Base-by-base conservation (phyloP, 345 rosid species). In the Physaria fendleri region DNA sequence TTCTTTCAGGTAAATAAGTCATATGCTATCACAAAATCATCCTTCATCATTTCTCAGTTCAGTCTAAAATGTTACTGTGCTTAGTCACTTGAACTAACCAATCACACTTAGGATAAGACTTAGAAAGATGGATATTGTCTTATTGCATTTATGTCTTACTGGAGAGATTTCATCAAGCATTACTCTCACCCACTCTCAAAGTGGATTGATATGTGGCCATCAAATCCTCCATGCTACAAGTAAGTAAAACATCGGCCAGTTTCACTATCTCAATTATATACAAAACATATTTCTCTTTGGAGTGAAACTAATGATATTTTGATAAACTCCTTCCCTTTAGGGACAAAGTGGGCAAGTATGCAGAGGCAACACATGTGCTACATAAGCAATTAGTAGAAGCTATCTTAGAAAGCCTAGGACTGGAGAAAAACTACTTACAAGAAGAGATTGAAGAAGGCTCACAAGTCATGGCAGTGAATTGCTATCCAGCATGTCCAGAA, bases 121-220 rank as follows among this genome's bases (percentile, higher is more conserved):
- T 40, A 53, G 46, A 69, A 69, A 30, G 65, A 49, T 40, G 13
- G 69, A 12, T 70, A 50, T 56, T 70, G 69, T 70, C 69, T 39
- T 62, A 11, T 70, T 63, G 69, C 54, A 56, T 63, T 64, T 13
- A 70, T 55, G 40, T 56, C 64, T 38, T 82, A 69, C 53, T 80
- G 88, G 88, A 78, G 88, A 68, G 88, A 83, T 52, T 83, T 83
- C 73, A 68, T 82, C 46, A 82, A 82, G 66, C 83, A 78, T 62
- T 80, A 80, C 72, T 71, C 81, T 58, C 74, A 82, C 66, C 88
- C 88, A 6, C 63, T 78, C 62, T 63, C 81, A n/a, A 67, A 76
- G 2, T 82, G 85, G 88, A 78, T 76, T 46, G 39, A 80, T 45
- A 73, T 78, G 37, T 82, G 88, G 88, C 85, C 88, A 68, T 65